These are phyloP conservation scores for Tylopilus vinaceipallidus DNA, from an alignment of 768 basidiomycete genomes.

Conservation along the genomic window DNA sequence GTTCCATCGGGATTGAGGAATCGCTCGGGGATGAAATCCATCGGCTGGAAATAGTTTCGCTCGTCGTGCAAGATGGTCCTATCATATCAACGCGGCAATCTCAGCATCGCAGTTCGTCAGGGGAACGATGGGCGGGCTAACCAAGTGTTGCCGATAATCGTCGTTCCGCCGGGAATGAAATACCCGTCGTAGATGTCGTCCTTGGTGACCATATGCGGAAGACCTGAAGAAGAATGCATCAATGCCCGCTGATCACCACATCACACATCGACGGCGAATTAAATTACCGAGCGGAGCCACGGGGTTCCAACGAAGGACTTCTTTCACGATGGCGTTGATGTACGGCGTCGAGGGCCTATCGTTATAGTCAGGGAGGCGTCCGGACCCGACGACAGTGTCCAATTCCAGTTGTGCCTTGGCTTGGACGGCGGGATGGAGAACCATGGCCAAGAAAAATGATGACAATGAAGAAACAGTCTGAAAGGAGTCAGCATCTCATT, in stretches of 20 bases:
- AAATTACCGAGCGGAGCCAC: constrained; percentile 33
- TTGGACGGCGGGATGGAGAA: constrained; percentile 28
- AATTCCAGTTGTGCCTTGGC: constrained; percentile 30
- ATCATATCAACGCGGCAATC: not conserved
- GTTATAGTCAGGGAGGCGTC: constrained; percentile 32
- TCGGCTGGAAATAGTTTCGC: constrained; percentile 32
- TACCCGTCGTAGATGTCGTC: constrained; percentile 32
- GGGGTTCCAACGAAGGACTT: constrained; percentile 33
- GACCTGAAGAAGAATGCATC: constrained; percentile 17
- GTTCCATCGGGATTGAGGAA: constrained; percentile 39
- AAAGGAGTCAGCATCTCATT: constrained; percentile 1
- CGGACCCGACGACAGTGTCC: constrained; percentile 25
- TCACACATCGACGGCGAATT: constrained; percentile 10
- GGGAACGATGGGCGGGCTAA: constrained; percentile 15
- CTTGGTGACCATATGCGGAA: constrained; percentile 34
- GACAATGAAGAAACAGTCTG: constrained; percentile 32
- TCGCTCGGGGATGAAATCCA: constrained; percentile 38
- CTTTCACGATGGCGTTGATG: constrained; percentile 29
- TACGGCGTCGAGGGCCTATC: constrained; percentile 28
- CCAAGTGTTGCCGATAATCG: constrained; percentile 62
- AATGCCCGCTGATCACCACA: constrained; percentile 5
- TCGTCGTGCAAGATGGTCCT: constrained; percentile 42
- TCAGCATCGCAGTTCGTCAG: constrained; percentile 5
- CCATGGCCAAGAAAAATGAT: constrained; percentile 32
- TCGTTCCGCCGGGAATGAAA: constrained; percentile 39